phyloP scores from a whole-genome alignment of 164 flowering plant genomes.

The Akebia trifoliata region DNA sequence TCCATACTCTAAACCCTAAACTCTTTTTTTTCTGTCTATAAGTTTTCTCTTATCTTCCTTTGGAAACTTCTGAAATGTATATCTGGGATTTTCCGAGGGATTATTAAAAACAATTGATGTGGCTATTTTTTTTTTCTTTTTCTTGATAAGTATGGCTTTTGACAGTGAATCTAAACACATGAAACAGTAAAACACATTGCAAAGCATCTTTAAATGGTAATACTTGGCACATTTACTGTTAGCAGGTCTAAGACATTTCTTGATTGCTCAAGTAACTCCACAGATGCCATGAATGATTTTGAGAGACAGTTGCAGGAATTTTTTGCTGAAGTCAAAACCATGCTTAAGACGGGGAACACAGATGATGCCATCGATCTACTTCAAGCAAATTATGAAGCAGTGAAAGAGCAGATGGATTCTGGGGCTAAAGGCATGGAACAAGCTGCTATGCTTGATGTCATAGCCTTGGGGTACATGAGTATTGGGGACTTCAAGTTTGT shows the following conservation, averaged over 20 bases:
- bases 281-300: slow-evolving; percentile 34
- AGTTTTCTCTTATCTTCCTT: background rate
- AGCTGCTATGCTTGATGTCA: slow-evolving; percentile 77
- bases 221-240: slow-evolving; percentile 15
- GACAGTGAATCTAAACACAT: background rate
- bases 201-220: slow-evolving; percentile 12
- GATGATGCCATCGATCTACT: slow-evolving; percentile 62
- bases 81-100: background rate
- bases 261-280: slow-evolving; percentile 28
- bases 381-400: slow-evolving; percentile 72
- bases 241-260: slow-evolving; percentile 37
- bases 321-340: slow-evolving; percentile 56
- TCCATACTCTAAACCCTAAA: no score
- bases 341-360: slow-evolving; percentile 57
- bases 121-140: no score
- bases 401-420: slow-evolving; percentile 59
- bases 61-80: background rate
- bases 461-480: slow-evolving; percentile 68
- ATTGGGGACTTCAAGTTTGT: slow-evolving; percentile 55
- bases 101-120: background rate
- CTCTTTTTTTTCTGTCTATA: no score
- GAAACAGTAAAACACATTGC: background rate
- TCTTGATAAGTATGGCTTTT: background rate
- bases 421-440: slow-evolving; percentile 69
- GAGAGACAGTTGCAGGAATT: slow-evolving; percentile 65